Base-by-base conservation (phyloP, 805 yeast species). In the Candida sithepensis region DNA sequence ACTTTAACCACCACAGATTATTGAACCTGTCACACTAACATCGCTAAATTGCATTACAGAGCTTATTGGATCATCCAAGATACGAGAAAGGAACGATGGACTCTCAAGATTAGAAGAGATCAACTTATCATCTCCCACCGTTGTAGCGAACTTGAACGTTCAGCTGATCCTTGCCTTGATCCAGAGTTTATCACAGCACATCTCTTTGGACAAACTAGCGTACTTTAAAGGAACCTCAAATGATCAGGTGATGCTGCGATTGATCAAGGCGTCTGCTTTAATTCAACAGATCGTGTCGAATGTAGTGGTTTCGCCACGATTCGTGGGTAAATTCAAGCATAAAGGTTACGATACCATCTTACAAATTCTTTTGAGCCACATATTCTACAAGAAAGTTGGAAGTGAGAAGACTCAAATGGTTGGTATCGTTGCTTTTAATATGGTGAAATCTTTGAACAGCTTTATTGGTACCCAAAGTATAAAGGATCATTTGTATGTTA, bases 1-100 rank as follows among this genome's bases (percentile, higher is more conserved):
- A n/a, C n/a, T n/a, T n/a, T n/a, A n/a, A n/a, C n/a, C n/a, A n/a
- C n/a, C n/a, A n/a, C n/a, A n/a, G n/a, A n/a, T n/a, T n/a, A n/a
- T n/a, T n/a, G n/a, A n/a, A n/a, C n/a, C n/a, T n/a, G n/a, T n/a
- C n/a, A n/a, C n/a, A n/a, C n/a, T n/a, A n/a, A n/a, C n/a, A n/a
- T n/a, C n/a, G n/a, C n/a, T n/a, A n/a, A n/a, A n/a, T 30, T 21
- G 13, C 21, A 5, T 19, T 39, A 22, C 42, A 55, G 66, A 40
- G 6, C 54, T 58, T 12, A 64, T 82, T 36, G 66, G 66, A 21
- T 82, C 88, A 0, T 50, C 72, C 2, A 82, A 76, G 55, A 65
- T 79, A 28, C 75, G 74, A 51, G 86, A 81, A 13, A 65, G 88
- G 34, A 78, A 69, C 51, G 79, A 75, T 42, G 85, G 78, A 0